Conservation (phyloP, 2,329 filamentous ascomycete species). For the Fusarium sp. region DNA sequence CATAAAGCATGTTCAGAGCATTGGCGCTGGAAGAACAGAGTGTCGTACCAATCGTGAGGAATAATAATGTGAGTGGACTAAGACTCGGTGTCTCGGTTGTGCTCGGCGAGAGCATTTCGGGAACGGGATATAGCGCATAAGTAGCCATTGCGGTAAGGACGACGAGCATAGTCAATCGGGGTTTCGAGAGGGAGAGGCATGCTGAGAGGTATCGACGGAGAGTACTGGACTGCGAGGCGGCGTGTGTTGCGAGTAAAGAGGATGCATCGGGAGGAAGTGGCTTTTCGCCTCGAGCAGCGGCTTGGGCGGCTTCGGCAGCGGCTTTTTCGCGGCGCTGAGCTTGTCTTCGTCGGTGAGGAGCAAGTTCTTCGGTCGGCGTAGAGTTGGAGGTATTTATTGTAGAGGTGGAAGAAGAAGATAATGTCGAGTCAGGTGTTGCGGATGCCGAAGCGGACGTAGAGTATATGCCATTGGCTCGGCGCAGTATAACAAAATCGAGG, state of each 20-base stretch:
- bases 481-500: conserved; percentile 54
- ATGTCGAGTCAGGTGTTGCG: conserved; percentile 34
- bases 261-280: conserved; percentile 67
- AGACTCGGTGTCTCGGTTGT: conserved; percentile 81
- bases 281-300: conserved; percentile 40
- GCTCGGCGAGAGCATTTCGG: conserved; percentile 82
- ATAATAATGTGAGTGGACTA: conserved; percentile 90
- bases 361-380: conserved; percentile 45
- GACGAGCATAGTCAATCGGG: conserved; percentile 90
- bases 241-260: conserved; percentile 68
- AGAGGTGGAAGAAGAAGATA: conserved; percentile 41
- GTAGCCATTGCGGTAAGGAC: conserved; percentile 91
- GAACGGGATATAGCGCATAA: conserved; percentile 94
- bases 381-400: conserved; percentile 37
- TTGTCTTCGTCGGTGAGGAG: conserved; percentile 57
- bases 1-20: conserved; percentile 97
- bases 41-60: conserved; percentile 90
- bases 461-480: conserved; percentile 50
- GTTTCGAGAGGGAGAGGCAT: conserved; percentile 94
- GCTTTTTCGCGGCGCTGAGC: conserved; percentile 49
- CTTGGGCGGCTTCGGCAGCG: conserved; percentile 40
- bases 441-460: conserved; percentile 46
- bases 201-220: conserved; percentile 79
- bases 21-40: conserved; percentile 94
- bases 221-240: conserved; percentile 66